Evolutionary conservation across 495 filamentous ascomycete species (phyloP), one percentile per base, ranked within the genome.

Genomic region (Penicillium nucicola): DNA sequence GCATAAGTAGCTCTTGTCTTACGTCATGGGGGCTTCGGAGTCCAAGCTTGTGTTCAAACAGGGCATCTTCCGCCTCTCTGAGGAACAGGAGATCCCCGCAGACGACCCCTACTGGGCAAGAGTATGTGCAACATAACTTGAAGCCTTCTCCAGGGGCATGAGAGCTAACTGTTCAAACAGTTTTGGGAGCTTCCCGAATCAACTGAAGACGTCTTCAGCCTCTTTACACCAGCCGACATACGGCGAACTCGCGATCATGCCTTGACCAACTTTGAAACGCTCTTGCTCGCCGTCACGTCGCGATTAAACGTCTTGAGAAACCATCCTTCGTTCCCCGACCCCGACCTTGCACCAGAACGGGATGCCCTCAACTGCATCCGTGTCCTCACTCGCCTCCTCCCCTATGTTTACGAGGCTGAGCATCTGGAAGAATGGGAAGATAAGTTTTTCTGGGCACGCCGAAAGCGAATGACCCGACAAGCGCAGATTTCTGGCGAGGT

Each of bases 41-140:
- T 97, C 92, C 55, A 99, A 99, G 83, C 86, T 97, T 61, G 89
- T 91, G 61, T 97, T 99, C 83, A 99, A 97, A 72, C 88, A 96
- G 70, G 93, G 92, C 67, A 96, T 99, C 76, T 99, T 99, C 76
- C 85, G 87, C 64, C 84, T 99, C 45, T 95, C 91, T 14, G 92
- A 96, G 67, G 85, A 93, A 66, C 82, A 86, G 57, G 79, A 87
- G 58, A 97, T 99, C 59, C 81, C 91, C 37, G 82, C 89, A 35
- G 85, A 92, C 66, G 91, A 96, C 76, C 78, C 84, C 11, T 97
- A 95, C 75, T 99, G 93, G 93, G 81, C 89, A 46, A 88, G 90
- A 58, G 90, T 95, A 69, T 42, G 67, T 38, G 17, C 20, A 10
- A 39, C n/a, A n/a, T 5, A 5, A 22, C 5, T 8, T 18, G 14